A percentile compares a stretch with the other conserved stretches of the same genome.
These are phyloP conservation scores for Vaccinium myrtillus DNA, from an alignment of 148 eudicot genomes.

Conservation along the genomic window DNA sequence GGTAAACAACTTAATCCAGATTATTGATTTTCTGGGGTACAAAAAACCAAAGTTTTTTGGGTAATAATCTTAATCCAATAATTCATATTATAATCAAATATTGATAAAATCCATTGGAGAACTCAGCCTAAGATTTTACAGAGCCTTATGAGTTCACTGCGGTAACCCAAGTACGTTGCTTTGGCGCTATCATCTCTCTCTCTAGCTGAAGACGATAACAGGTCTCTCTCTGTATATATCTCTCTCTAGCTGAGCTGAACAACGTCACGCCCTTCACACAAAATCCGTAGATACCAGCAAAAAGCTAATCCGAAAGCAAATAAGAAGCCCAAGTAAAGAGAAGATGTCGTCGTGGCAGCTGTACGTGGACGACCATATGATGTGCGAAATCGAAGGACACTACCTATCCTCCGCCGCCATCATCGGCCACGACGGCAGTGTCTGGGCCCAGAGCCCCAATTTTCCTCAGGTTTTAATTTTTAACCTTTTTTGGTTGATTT, in stretches of 20 bases:
- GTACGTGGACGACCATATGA: conserved; percentile 60
- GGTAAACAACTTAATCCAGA: too few species aligned
- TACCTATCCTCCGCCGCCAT: conserved; percentile 60
- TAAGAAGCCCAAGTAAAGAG: background rate
- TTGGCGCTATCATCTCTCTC: conserved; percentile 15
- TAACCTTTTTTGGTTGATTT: background rate
- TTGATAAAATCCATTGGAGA: too few species aligned
- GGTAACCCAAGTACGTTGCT: conserved; percentile 3
- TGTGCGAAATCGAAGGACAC: conserved; percentile 54
- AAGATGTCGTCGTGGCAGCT: conserved; percentile 53
- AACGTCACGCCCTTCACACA: background rate
- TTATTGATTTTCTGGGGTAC: too few species aligned
- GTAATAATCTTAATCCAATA: too few species aligned
- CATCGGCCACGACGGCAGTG: conserved; percentile 51
- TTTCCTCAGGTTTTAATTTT: conserved; percentile 50
- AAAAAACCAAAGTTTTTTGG: too few species aligned
- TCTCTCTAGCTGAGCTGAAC: conserved; percentile 6
- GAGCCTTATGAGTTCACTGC: too few species aligned
- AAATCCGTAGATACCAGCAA: background rate
- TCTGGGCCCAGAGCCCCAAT: conserved; percentile 56
- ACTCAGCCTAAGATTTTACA: too few species aligned
- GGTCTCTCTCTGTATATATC: conserved; percentile 2
- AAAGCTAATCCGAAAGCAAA: background rate
- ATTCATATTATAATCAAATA: too few species aligned
- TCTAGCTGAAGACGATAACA: background rate